phyloP scores from a whole-genome alignment of 306 rosid species.

The Sechiopsis laciniata region DNA sequence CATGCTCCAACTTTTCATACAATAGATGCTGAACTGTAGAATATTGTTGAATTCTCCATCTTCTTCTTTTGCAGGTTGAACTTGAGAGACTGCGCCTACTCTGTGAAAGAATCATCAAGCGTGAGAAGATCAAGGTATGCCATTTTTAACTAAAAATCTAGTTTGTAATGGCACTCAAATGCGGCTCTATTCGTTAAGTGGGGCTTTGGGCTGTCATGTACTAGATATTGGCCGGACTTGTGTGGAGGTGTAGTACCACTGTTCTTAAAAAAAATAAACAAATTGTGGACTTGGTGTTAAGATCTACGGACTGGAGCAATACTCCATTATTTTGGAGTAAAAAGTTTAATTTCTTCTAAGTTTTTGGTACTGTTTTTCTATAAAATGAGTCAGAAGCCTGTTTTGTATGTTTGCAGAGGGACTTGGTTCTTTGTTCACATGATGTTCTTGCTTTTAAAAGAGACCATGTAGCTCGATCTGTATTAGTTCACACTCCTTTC shows the following conservation, averaged over 20 bases:
- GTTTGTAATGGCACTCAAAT: neutral
- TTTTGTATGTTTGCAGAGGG: slow-evolving; percentile 59
- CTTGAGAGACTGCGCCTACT: slow-evolving; percentile 91
- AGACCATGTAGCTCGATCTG: slow-evolving; percentile 70
- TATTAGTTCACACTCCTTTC: slow-evolving; percentile 54
- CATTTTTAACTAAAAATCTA: neutral
- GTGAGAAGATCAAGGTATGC: slow-evolving; percentile 87
- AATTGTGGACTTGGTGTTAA: neutral
- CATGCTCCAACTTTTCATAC: neutral
- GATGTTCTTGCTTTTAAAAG: slow-evolving; percentile 75
- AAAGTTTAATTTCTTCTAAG: neutral
- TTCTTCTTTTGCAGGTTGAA: slow-evolving; percentile 65
- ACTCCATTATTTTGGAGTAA: neutral
- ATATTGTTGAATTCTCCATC: neutral
- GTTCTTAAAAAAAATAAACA: neutral
- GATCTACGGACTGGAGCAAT: neutral
- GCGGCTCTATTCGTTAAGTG: neutral
- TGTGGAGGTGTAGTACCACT: neutral
- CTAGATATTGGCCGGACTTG: neutral
- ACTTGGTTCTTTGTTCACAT: slow-evolving; percentile 80
- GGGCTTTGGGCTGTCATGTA: neutral
- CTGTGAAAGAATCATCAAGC: slow-evolving; percentile 88
- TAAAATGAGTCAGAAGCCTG: neutral
- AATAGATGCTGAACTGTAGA: neutral
- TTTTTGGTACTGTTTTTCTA: slow-evolving; percentile 1